Percentiles rank a stretch among this genome's conserved stretches.
These are phyloP conservation scores for Amauroascus niger DNA, from an alignment of 2,329 filamentous ascomycete genomes.

Conservation along the genomic window DNA sequence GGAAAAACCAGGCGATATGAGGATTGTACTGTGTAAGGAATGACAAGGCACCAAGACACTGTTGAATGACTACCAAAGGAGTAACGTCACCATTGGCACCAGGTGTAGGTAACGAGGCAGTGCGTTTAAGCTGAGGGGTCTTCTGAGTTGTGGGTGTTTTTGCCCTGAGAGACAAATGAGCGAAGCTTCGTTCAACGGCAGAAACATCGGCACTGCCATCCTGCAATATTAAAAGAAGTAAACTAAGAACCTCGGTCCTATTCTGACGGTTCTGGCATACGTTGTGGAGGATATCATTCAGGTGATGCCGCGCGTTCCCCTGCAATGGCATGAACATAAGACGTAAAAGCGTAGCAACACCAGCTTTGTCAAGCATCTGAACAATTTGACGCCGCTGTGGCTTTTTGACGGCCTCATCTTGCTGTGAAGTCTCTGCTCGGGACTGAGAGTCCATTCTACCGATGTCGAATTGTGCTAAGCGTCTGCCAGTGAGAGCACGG, in stretches of 20 bases:
- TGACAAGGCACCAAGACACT: constrained; percentile 77
- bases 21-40: constrained; percentile 76
- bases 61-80: constrained; percentile 88
- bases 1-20: constrained; percentile 81
- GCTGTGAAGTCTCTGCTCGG: constrained; percentile 21
- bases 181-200: constrained; percentile 90
- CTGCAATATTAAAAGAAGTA: constrained; percentile 83
- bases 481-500: constrained; percentile 55
- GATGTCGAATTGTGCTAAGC: constrained; percentile 47
- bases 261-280: constrained; percentile 97
- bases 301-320: constrained; percentile 69
- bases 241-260: constrained; percentile 83
- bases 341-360: constrained; percentile 90
- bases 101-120: constrained; percentile 51
- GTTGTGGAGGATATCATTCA: constrained; percentile 81
- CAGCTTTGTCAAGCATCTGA: constrained; percentile 94
- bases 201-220: constrained; percentile 89
- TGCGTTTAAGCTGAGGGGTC: constrained; percentile 75
- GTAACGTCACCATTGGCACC: constrained; percentile 74
- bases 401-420: constrained; percentile 49
- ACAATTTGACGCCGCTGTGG: constrained; percentile 69
- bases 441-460: constrained; percentile 26
- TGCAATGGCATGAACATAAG: constrained; percentile 96
- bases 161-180: constrained; percentile 81
- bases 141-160: constrained; percentile 70